Percentiles rank a stretch among this genome's conserved stretches.
These are phyloP conservation scores for Leptodermis oblonga DNA, from an alignment of 257 asterid species.

Conservation along the genomic window DNA sequence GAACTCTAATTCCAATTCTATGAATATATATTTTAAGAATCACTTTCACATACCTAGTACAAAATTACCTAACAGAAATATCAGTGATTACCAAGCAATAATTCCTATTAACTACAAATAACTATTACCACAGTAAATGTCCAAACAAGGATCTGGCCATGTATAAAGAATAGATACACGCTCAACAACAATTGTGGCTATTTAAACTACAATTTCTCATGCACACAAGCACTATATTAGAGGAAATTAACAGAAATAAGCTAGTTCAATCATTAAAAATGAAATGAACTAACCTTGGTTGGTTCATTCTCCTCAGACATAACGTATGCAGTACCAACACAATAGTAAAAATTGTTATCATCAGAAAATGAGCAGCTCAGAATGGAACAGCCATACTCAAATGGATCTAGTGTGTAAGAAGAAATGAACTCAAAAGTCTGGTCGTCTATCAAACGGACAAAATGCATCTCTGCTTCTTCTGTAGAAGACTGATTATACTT, in stretches of 20 bases:
- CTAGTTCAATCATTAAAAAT: too few relatives aligned
- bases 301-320: conserved; percentile 97
- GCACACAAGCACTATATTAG: too few relatives aligned
- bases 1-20: neutral
- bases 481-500: conserved; percentile 68
- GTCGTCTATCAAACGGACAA: conserved; percentile 86
- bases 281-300: conserved; percentile 52
- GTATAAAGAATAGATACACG: neutral
- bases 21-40: neutral
- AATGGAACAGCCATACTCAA: conserved; percentile 84
- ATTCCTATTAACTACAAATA: neutral
- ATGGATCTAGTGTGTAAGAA: conserved; percentile 75
- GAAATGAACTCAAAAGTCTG: conserved; percentile 92
- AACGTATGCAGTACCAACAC: conserved; percentile 95
- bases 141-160: neutral
- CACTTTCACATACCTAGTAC: neutral
- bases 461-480: conserved; percentile 78
- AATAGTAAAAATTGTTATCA: conserved; percentile 78
- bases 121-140: neutral
- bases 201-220: neutral
- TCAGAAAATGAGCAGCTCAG: conserved; percentile 97
- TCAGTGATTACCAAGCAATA: neutral
- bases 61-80: neutral
- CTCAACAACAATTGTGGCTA: neutral
- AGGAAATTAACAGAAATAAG: neutral